Evolutionary conservation across 352 stramenopile genomes (phyloP).

Genomic region (Aphanomyces euteiches): DNA sequence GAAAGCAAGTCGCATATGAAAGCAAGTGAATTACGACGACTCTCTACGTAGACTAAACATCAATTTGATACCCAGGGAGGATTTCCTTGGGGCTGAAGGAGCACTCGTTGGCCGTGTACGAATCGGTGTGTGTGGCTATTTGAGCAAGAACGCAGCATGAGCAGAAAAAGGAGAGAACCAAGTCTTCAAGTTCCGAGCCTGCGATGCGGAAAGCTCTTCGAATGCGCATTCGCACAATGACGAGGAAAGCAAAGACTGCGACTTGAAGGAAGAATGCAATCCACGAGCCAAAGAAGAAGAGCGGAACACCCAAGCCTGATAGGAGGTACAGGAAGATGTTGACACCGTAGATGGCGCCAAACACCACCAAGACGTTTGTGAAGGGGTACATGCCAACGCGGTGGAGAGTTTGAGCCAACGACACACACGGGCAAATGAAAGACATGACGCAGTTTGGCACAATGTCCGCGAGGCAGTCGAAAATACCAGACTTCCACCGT

Average conservation of each 20-base stretch:
- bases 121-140: not conserved
- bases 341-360: conserved; percentile 31
- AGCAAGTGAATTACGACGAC: no score
- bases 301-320: not conserved
- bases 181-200: conserved; percentile 42
- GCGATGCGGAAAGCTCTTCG: conserved; percentile 52
- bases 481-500: conserved; percentile 40
- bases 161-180: not conserved
- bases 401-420: conserved; percentile 48
- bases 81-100: not conserved
- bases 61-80: not conserved
- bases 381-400: conserved; percentile 51
- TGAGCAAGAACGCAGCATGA: not conserved
- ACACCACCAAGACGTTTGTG: conserved; percentile 41
- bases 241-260: not conserved
- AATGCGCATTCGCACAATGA: conserved; percentile 38
- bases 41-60: no score
- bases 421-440: conserved; percentile 53
- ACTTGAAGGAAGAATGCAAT: not conserved
- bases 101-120: not conserved
- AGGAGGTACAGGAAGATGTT: conserved; percentile 15
- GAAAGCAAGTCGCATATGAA: no score
- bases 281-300: not conserved
- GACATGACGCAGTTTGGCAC: conserved; percentile 52
- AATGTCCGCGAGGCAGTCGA: conserved; percentile 42